phyloP scores from a whole-genome alignment of 2,329 filamentous ascomycete species.

The Apiospora aurea region DNA sequence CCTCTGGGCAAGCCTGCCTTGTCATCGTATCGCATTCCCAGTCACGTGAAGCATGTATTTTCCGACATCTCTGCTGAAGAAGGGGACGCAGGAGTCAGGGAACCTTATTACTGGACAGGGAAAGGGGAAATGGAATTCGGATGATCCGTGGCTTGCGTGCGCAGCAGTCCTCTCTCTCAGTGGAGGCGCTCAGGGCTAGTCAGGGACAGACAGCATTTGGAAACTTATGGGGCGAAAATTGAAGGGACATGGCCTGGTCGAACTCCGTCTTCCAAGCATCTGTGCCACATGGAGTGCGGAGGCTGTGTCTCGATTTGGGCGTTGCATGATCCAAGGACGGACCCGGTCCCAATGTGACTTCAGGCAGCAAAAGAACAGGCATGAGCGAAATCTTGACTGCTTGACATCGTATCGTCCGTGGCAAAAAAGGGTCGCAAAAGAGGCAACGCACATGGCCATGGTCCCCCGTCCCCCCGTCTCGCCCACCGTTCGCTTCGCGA shows the following conservation, averaged over 20 bases:
- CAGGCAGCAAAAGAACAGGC: neutral
- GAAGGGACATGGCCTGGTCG: neutral
- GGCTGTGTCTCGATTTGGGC: constrained; percentile 20
- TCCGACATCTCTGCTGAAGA: neutral
- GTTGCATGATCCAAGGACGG: constrained; percentile 19
- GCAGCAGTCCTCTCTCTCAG: neutral
- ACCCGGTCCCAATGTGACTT: constrained; percentile 17
- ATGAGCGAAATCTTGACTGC: neutral
- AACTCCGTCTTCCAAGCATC: neutral
- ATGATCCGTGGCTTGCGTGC: constrained; percentile 2
- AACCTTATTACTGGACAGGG: neutral
- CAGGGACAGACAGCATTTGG: too few relatives aligned
- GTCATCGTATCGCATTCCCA: neutral
- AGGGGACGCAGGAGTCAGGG: neutral
- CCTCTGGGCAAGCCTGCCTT: neutral
- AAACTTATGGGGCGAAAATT: neutral
- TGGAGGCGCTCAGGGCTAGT: neutral
- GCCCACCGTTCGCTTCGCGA: constrained; percentile 5
- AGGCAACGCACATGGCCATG: neutral
- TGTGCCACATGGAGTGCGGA: constrained; percentile 21
- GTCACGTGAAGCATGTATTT: constrained; percentile 16
- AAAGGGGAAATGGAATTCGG: neutral
- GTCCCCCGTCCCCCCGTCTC: neutral
- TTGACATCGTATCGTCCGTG: neutral
- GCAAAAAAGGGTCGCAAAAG: constrained; percentile 9